Evolutionary conservation across 345 rosid genomes (phyloP).

Genomic region (Euphorbia peplus): DNA sequence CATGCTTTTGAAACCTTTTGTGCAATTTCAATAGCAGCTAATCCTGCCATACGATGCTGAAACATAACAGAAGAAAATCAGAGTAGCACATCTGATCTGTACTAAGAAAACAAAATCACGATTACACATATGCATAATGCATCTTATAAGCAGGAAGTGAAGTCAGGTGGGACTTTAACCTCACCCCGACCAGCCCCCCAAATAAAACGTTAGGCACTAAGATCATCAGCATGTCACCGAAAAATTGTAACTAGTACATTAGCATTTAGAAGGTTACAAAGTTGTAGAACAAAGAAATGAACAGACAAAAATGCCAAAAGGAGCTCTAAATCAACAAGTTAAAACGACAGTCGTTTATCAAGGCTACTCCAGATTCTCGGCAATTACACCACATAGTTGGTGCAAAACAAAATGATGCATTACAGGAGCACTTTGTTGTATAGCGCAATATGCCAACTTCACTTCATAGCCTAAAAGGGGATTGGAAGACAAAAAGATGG

Average conservation of each 20-base stretch:
- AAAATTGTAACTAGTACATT: neutral
- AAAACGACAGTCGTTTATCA: neutral
- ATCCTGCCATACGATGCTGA: conserved; percentile 99
- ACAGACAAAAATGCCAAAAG: neutral
- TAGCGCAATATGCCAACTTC: neutral
- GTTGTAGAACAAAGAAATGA: neutral
- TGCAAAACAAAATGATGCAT: neutral
- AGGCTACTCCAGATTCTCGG: neutral
- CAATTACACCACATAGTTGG: neutral
- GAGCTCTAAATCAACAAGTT: neutral
- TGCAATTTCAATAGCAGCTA: conserved; percentile 86
- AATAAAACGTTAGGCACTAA: neutral
- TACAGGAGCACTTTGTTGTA: neutral
- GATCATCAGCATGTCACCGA: conserved; percentile 1
- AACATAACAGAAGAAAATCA: conserved; percentile 30
- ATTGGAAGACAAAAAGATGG: neutral
- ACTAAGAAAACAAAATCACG: conserved; percentile 8
- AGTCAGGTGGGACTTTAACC: neutral
- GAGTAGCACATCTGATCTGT: conserved; percentile 11
- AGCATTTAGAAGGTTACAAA: neutral
- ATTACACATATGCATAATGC: neutral
- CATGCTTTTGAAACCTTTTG: conserved; percentile 88
- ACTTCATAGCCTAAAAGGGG: neutral
- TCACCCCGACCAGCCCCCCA: neutral
- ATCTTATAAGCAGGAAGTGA: neutral